A percentile compares a stretch with the other conserved stretches of the same genome.
Conservation (phyloP, 495 filamentous ascomycete species). For the Penicillium canescens region DNA sequence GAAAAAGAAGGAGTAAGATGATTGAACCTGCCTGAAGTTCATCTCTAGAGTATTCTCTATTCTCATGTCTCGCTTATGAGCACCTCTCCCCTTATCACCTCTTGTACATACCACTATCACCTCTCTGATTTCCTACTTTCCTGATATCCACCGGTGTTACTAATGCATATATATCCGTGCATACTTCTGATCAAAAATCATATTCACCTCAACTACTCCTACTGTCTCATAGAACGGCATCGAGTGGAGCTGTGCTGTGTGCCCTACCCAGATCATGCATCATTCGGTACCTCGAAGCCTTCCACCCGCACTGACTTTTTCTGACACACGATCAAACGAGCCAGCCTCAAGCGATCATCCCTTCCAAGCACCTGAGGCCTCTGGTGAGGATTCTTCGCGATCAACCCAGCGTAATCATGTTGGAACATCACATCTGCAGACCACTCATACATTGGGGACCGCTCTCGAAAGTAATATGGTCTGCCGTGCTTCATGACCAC, state of each 20-base stretch:
- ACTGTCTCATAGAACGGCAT: too few relatives aligned
- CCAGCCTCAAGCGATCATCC: constrained; percentile 5
- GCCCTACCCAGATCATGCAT: neutral
- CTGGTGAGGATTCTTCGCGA: neutral
- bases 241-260: too few relatives aligned
- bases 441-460: constrained; percentile 4
- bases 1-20: constrained; percentile 33
- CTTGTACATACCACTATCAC: constrained; percentile 11
- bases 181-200: neutral
- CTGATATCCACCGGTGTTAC: constrained; percentile 5
- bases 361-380: neutral
- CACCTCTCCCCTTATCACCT: constrained; percentile 6
- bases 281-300: constrained; percentile 3
- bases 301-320: constrained; percentile 5
- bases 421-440: constrained; percentile 4
- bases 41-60: neutral
- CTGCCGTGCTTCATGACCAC: constrained; percentile 1
- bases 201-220: neutral
- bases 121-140: neutral
- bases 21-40: neutral
- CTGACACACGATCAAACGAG: constrained; percentile 6
- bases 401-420: constrained; percentile 4
- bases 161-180: neutral
- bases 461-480: constrained; percentile 7
- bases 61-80: neutral